phyloP scores from a whole-genome alignment of 768 basidiomycete genomes.

The Pleurotus eryngii region DNA sequence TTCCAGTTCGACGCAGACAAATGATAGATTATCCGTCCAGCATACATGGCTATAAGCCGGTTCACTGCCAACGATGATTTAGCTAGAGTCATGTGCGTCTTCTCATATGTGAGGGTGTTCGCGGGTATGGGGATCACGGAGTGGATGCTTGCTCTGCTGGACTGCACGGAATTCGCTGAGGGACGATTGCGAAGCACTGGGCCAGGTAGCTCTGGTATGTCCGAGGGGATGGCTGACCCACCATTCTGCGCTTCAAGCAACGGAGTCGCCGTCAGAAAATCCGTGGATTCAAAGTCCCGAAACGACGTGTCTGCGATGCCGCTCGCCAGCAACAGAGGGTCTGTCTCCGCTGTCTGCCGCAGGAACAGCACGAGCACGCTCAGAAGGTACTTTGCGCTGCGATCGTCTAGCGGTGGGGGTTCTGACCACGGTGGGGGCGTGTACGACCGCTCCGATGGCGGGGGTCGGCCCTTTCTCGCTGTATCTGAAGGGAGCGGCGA shows the following conservation, averaged over 20 bases:
- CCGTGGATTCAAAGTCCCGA: slow-evolving; percentile 68
- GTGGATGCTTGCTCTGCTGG: slow-evolving; percentile 32
- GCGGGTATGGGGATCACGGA: slow-evolving; percentile 39
- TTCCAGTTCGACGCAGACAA: slow-evolving; percentile 88
- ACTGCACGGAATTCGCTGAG: slow-evolving; percentile 38
- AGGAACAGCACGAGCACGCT: slow-evolving; percentile 83
- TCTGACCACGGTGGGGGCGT: slow-evolving; percentile 51
- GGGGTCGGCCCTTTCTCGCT: slow-evolving; percentile 28
- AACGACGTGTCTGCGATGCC: slow-evolving; percentile 62
- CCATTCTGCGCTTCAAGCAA: slow-evolving; percentile 11
- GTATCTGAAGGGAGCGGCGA: slow-evolving; percentile 32
- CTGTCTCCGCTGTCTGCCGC: slow-evolving; percentile 61
- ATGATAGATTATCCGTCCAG: slow-evolving; percentile 79
- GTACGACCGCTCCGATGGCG: slow-evolving; percentile 43
- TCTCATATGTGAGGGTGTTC: slow-evolving; percentile 48
- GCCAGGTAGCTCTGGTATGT: slow-evolving; percentile 11
- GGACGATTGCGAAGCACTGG: slow-evolving; percentile 35
- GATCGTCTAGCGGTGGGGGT: slow-evolving; percentile 73
- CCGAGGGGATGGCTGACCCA: slow-evolving; percentile 11
- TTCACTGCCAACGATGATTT: slow-evolving; percentile 55
- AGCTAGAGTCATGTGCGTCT: slow-evolving; percentile 58
- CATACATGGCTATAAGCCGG: slow-evolving; percentile 62
- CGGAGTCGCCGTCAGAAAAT: slow-evolving; percentile 8
- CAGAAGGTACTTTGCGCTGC: slow-evolving; percentile 76
- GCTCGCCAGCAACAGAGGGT: slow-evolving; percentile 55